Conservation (phyloP, 2,329 filamentous ascomycete genomes). For the Mycosphaerella sp. region DNA sequence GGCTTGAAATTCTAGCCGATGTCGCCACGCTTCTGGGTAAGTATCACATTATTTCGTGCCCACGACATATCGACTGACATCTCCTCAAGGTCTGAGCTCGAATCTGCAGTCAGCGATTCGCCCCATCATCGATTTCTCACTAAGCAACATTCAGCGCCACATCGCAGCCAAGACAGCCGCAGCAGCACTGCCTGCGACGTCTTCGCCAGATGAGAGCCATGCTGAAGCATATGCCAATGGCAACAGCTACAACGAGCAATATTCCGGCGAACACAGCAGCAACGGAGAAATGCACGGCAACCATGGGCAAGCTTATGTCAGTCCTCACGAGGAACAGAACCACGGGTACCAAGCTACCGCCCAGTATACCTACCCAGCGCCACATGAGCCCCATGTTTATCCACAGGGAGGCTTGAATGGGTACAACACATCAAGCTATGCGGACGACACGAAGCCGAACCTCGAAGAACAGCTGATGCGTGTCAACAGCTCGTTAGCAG, state of each 20-base stretch:
- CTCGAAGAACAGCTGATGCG: conserved; percentile 22
- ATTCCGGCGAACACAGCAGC: conserved; percentile 9
- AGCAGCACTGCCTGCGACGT: conserved; percentile 39
- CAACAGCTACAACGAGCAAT: conserved; percentile 13
- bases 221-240: conserved; percentile 13
- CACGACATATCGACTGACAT: neutral
- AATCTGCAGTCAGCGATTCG: conserved; percentile 46
- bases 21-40: conserved; percentile 61
- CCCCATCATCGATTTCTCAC: conserved; percentile 44
- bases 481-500: conserved; percentile 15
- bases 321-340: conserved; percentile 20
- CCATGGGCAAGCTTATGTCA: conserved; percentile 20
- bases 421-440: conserved; percentile 16
- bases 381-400: conserved; percentile 15
- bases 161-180: conserved; percentile 38
- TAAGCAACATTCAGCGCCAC: conserved; percentile 44
- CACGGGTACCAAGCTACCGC: conserved; percentile 13
- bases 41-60: conserved; percentile 25
- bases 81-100: conserved; percentile 36
- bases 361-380: conserved; percentile 13
- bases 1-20: conserved; percentile 63
- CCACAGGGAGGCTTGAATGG: conserved; percentile 9
- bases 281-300: conserved; percentile 7
- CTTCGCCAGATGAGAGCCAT: conserved; percentile 10
- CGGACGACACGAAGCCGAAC: conserved; percentile 21